Evolutionary conservation across 768 basidiomycete species (phyloP).

Genomic region (Suillus lakei): DNA sequence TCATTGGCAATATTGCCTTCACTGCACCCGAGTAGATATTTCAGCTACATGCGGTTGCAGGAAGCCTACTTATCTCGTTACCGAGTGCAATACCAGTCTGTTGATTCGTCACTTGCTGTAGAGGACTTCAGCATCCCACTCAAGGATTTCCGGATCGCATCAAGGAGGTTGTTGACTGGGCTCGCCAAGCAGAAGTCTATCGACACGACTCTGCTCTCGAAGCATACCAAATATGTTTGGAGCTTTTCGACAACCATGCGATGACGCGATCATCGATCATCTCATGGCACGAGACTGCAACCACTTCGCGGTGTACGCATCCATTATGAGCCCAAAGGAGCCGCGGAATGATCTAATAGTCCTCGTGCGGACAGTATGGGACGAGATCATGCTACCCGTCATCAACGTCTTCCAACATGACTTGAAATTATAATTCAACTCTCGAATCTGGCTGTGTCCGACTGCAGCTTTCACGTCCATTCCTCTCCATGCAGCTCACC

Average conservation of each 20-base stretch:
- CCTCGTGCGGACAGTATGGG: slow-evolving; percentile 7
- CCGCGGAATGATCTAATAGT: no score
- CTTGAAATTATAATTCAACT: not conserved
- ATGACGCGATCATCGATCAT: not conserved
- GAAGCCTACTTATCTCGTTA: not conserved
- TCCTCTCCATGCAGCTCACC: no score
- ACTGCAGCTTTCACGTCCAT: no score
- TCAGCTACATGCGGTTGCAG: not conserved
- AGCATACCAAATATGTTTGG: not conserved
- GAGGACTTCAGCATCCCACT: not conserved
- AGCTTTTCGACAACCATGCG: slow-evolving; percentile 1
- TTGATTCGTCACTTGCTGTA: not conserved
- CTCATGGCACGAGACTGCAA: not conserved
- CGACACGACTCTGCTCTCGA: not conserved
- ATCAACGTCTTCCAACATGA: not conserved
- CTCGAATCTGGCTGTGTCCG: no score
- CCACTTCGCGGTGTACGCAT: not conserved
- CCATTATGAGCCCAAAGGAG: no score
- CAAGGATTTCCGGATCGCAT: not conserved
- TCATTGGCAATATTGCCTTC: not conserved
- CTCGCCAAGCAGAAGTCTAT: not conserved
- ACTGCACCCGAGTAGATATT: not conserved
- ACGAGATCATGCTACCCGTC: slow-evolving; percentile 1
- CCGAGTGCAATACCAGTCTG: not conserved
- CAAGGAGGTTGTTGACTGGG: fast-evolving